Conservation (phyloP, 202 grass and related monocot species). For the Tripidium arundinaceum region DNA sequence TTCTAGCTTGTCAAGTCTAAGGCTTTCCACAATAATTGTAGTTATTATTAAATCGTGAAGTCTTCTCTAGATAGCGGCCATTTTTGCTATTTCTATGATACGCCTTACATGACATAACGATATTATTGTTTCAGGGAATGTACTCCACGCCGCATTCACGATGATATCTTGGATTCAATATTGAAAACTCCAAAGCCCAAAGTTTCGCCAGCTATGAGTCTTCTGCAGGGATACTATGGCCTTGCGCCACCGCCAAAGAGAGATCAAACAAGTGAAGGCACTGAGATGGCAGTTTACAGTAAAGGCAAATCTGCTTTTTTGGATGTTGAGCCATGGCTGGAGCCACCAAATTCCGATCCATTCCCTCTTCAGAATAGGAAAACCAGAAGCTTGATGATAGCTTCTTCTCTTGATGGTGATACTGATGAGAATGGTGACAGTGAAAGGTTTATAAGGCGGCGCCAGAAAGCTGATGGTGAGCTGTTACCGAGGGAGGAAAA, state of each 20-base stretch:
- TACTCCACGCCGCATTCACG: slow-evolving; percentile 55
- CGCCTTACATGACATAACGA: slow-evolving; percentile 8
- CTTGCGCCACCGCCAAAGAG: slow-evolving; percentile 61
- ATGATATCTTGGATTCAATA: slow-evolving; percentile 74
- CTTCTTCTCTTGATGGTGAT: slow-evolving; percentile 50
- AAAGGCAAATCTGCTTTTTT: slow-evolving; percentile 54
- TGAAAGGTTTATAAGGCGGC: slow-evolving; percentile 49
- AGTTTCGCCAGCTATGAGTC: slow-evolving; percentile 87
- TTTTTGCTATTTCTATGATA: neutral
- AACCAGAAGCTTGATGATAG: slow-evolving; percentile 36
- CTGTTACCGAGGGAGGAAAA: slow-evolving; percentile 50
- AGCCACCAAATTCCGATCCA: slow-evolving; percentile 52
- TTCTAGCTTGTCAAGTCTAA: slow-evolving; percentile 13
- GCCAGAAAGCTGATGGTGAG: slow-evolving; percentile 51
- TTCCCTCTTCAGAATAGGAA: slow-evolving; percentile 53
- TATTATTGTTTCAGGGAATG: slow-evolving; percentile 59
- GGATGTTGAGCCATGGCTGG: slow-evolving; percentile 58
- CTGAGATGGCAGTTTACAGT: slow-evolving; percentile 47
- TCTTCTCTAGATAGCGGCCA: neutral
- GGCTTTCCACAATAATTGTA: neutral
- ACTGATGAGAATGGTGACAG: slow-evolving; percentile 47
- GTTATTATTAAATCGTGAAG: neutral
- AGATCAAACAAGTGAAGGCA: slow-evolving; percentile 26
- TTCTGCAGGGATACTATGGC: slow-evolving; percentile 87
- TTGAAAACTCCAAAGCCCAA: slow-evolving; percentile 62